These are phyloP conservation scores for Helianthus tuberosus DNA, from an alignment of 129 eudicot species.

Conservation along the genomic window DNA sequence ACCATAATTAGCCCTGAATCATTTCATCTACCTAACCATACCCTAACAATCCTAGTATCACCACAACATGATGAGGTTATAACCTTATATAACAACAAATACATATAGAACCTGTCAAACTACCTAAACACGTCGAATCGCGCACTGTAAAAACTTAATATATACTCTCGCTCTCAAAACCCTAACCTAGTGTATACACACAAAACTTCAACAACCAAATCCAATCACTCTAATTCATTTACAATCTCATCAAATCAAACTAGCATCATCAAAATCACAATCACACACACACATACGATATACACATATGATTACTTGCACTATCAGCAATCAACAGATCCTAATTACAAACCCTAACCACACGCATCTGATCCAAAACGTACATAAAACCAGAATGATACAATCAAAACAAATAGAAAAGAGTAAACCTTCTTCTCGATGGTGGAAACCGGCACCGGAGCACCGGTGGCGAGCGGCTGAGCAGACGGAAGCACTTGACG, in stretches of 20 bases:
- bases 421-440: conserved; percentile 58
- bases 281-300: not conserved
- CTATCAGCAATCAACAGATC: conserved; percentile 23
- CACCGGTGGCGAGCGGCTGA: conserved; percentile 43
- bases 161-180: not conserved
- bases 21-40: not conserved
- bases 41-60: no score
- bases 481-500: conserved; percentile 62
- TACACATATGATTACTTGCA: not conserved
- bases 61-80: not conserved
- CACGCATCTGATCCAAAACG: conserved; percentile 20
- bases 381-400: not conserved
- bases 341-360: not conserved
- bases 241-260: not conserved
- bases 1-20: conserved; percentile 5
- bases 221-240: not conserved
- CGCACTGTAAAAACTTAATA: not conserved
- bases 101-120: not conserved
- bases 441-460: conserved; percentile 34
- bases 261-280: not conserved
- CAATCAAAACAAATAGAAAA: not conserved
- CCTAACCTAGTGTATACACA: conserved; percentile 14
- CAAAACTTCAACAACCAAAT: not conserved
- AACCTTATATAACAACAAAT: not conserved
- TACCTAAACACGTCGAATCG: not conserved